Evolutionary conservation across 805 yeast genomes (phyloP).

Genomic region (Debaryomyces castellii): DNA sequence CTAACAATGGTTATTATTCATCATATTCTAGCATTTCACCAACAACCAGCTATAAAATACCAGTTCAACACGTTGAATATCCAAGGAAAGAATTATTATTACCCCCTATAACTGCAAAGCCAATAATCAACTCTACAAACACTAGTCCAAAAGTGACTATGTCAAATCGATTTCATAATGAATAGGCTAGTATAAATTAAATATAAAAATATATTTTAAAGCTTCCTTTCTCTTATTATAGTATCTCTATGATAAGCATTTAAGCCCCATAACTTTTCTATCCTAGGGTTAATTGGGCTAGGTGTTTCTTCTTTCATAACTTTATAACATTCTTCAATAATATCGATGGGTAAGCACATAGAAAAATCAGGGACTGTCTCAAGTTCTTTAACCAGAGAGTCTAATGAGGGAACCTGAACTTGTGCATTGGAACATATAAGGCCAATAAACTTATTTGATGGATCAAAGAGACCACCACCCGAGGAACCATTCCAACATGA

Average conservation of each 20-base stretch:
- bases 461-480: constrained; percentile 43
- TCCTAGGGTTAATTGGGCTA: constrained; percentile 11
- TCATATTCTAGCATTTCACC: constrained; percentile 5
- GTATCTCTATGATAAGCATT: constrained; percentile 21
- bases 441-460: constrained; percentile 28
- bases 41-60: constrained; percentile 1
- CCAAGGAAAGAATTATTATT: constrained; percentile 7
- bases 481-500: constrained; percentile 54
- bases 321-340: constrained; percentile 23
- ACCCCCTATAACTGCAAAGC: constrained; percentile 12
- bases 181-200: not conserved
- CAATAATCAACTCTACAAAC: not conserved
- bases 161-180: not conserved
- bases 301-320: constrained; percentile 1
- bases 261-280: constrained; percentile 23
- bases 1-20: constrained; percentile 4
- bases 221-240: constrained; percentile 2
- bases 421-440: constrained; percentile 47
- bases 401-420: constrained; percentile 21
- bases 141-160: not conserved
- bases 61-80: not conserved
- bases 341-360: constrained; percentile 32
- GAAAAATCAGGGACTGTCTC: constrained; percentile 34
- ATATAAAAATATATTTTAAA: not conserved
- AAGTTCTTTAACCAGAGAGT: constrained; percentile 8